phyloP scores from a whole-genome alignment of 2,329 filamentous ascomycete genomes.

The Akanthomyces lecanii region DNA sequence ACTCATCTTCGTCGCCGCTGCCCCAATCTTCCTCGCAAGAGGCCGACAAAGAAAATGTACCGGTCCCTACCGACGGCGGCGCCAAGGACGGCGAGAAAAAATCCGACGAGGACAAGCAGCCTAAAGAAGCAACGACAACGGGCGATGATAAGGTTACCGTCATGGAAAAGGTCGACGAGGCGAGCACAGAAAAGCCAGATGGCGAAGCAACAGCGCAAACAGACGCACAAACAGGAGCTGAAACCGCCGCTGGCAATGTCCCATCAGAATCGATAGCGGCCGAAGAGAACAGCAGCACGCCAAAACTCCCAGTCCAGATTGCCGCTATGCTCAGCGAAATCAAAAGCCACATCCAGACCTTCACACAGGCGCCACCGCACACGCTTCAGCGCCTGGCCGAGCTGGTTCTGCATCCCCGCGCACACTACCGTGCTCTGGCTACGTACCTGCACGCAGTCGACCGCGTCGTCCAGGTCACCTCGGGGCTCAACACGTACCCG shows the following conservation, averaged over 20 bases:
- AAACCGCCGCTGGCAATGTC: neutral
- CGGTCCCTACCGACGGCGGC: conserved; percentile 34
- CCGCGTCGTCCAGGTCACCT: conserved; percentile 85
- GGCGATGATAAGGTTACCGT: conserved; percentile 21
- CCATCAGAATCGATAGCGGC: neutral
- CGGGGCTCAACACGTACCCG: conserved; percentile 74
- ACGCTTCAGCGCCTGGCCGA: conserved; percentile 91
- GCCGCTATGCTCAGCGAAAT: conserved; percentile 59
- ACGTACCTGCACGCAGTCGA: conserved; percentile 89
- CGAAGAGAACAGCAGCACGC: conserved; percentile 29
- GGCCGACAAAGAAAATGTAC: conserved; percentile 65
- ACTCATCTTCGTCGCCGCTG: conserved; percentile 42
- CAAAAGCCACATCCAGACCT: conserved; percentile 59
- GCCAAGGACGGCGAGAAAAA: neutral
- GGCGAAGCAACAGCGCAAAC: neutral
- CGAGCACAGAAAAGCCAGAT: neutral
- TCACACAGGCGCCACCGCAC: conserved; percentile 75
- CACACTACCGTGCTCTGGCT: conserved; percentile 76
- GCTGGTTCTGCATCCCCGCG: conserved; percentile 69
- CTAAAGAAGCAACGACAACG: neutral
- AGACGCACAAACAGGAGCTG: neutral
- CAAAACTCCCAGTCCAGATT: conserved; percentile 59
- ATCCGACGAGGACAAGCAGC: neutral
- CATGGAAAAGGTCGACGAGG: conserved; percentile 1
- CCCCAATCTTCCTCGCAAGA: conserved; percentile 48